A percentile compares a stretch with the other conserved stretches of the same genome.
These are phyloP conservation scores for Cutaneotrichosporon mucoides DNA, from an alignment of 1,284 basidiomycete genomes.

Conservation along the genomic window DNA sequence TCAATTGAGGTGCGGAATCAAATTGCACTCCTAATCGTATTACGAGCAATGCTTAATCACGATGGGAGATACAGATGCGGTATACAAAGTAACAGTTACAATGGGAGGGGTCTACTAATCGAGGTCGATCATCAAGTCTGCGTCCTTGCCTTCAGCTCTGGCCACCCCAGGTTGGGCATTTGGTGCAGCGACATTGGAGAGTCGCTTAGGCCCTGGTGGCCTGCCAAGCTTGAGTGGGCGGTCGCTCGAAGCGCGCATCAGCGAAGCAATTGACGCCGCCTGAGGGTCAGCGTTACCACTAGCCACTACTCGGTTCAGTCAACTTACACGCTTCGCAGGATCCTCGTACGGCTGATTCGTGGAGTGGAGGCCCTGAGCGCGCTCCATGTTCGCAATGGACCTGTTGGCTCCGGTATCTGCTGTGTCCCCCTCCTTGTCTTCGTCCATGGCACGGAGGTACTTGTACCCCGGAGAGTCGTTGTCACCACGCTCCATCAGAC, in stretches of 20 bases:
- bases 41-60: no score
- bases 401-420: no score
- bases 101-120: slow-evolving; percentile 10
- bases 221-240: slow-evolving; percentile 3
- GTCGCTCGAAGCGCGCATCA: slow-evolving; percentile 13
- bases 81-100: slow-evolving; percentile 1
- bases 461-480: slow-evolving; percentile 37
- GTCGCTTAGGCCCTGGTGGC: slow-evolving; percentile 6
- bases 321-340: slow-evolving; percentile 27
- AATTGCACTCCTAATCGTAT: no score
- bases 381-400: no score
- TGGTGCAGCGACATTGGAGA: slow-evolving; percentile 6
- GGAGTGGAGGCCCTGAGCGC: slow-evolving; percentile 42
- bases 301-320: no score
- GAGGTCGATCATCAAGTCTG: slow-evolving; percentile 29
- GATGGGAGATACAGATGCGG: no score
- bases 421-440: no score
- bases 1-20: no score
- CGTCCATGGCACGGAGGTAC: slow-evolving; percentile 24
- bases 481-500: slow-evolving; percentile 57
- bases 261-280: slow-evolving; percentile 16
- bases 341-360: slow-evolving; percentile 16
- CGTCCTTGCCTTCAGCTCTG: slow-evolving; percentile 2
- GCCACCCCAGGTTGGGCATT: background rate
- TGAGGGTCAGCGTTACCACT: slow-evolving; percentile 5